Percentiles rank a stretch among this genome's conserved stretches.
These are phyloP conservation scores for Boletus vermiculosoides DNA, from an alignment of 768 basidiomycete genomes.

Conservation along the genomic window DNA sequence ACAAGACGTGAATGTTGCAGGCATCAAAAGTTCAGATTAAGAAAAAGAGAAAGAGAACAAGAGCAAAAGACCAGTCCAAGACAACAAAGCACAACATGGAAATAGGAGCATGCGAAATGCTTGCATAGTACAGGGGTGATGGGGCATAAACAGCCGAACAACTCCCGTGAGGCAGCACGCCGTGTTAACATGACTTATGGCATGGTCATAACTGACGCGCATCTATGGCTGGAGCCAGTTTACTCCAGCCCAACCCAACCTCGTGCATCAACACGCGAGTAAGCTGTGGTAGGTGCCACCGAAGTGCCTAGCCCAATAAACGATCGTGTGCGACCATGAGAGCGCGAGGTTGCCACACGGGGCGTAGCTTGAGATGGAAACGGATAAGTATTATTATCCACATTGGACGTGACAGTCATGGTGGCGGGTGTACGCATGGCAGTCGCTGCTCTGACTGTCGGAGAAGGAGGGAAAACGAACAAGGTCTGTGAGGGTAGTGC, in stretches of 20 bases:
- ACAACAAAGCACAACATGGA: conserved; percentile 25
- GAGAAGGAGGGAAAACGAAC: conserved; percentile 85
- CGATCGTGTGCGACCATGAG: conserved; percentile 65
- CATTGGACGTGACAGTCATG: conserved; percentile 73
- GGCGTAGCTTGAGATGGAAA: conserved; percentile 66
- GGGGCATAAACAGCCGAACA: conserved; percentile 13
- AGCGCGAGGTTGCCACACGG: conserved; percentile 64
- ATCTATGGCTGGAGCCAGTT: conserved; percentile 9
- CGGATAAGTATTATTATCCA: conserved; percentile 43
- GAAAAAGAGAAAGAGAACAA: neutral
- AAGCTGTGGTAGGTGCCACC: conserved; percentile 75
- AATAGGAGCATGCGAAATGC: conserved; percentile 21
- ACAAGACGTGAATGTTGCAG: conserved; percentile 32
- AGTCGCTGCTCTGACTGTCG: conserved; percentile 43
- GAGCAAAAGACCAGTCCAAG: conserved; percentile 18
- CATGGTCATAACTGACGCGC: conserved; percentile 8
- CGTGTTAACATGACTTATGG: conserved; percentile 8
- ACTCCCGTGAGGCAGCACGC: conserved; percentile 8
- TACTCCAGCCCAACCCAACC: conserved; percentile 68
- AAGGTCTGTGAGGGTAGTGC: conserved; percentile 75
- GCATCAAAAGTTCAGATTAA: conserved; percentile 18
- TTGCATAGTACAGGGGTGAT: conserved; percentile 19
- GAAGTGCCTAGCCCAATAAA: conserved; percentile 70
- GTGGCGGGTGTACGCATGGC: conserved; percentile 70
- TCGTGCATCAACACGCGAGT: conserved; percentile 79